A percentile compares a stretch with the other conserved stretches of the same genome.
These are phyloP conservation scores for Lachancea meyersii DNA, from an alignment of 805 yeast species.

Conservation along the genomic window DNA sequence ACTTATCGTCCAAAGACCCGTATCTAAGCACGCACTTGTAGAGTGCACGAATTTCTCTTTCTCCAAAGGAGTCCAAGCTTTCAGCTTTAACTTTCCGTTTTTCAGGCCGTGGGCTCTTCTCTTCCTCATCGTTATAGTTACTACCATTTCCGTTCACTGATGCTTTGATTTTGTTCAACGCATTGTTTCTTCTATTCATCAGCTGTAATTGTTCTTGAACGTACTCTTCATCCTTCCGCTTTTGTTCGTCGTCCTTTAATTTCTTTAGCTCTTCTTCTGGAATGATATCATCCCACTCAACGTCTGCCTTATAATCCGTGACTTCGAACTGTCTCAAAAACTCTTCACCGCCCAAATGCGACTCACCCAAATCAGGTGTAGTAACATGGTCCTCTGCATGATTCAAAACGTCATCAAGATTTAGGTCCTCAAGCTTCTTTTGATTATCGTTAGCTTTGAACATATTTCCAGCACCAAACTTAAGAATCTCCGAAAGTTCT, in stretches of 20 bases:
- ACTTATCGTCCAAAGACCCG: slow-evolving; percentile 70
- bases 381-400: slow-evolving; percentile 98
- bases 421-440: slow-evolving; percentile 89
- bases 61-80: slow-evolving; percentile 58
- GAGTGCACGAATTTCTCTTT: slow-evolving; percentile 78
- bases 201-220: slow-evolving; percentile 85
- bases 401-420: slow-evolving; percentile 88
- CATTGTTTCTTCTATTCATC: slow-evolving; percentile 74
- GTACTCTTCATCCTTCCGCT: slow-evolving; percentile 76
- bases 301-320: slow-evolving; percentile 96
- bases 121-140: slow-evolving; percentile 37
- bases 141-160: slow-evolving; percentile 40
- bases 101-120: slow-evolving; percentile 34
- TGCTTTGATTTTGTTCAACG: slow-evolving; percentile 51
- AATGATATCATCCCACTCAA: slow-evolving; percentile 98
- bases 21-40: slow-evolving; percentile 74
- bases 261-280: slow-evolving; percentile 89
- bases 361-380: slow-evolving; percentile 92
- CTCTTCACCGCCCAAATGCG: slow-evolving; percentile 98
- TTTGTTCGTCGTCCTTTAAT: slow-evolving; percentile 86
- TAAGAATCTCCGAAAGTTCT: slow-evolving; percentile 86
- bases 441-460: slow-evolving; percentile 93
- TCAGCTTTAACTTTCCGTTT: slow-evolving; percentile 35
- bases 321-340: slow-evolving; percentile 95
- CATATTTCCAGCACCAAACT: slow-evolving; percentile 98